phyloP scores from a whole-genome alignment of 352 stramenopile species.

The Phytophthora fragariaefolia region DNA sequence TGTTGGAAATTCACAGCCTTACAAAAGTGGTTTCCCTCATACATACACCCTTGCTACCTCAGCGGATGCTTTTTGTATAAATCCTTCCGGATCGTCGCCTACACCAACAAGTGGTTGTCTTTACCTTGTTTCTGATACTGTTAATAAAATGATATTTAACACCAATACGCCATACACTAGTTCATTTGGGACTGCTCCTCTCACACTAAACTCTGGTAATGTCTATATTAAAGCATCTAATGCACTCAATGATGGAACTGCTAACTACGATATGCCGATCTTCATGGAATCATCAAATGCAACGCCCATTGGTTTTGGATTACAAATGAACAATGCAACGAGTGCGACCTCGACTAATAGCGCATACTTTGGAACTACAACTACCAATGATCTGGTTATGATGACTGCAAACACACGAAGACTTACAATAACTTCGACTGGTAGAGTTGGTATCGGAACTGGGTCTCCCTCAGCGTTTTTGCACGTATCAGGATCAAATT shows the following conservation, averaged over 20 bases:
- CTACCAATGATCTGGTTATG: slow-evolving; percentile 23
- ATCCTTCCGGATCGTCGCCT: background rate
- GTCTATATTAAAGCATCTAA: slow-evolving; percentile 29
- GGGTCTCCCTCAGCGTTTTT: background rate
- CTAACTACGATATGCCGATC: slow-evolving; percentile 19
- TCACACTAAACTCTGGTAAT: slow-evolving; percentile 16
- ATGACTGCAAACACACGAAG: slow-evolving; percentile 25
- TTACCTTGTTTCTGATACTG: slow-evolving; percentile 22
- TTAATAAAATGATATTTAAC: slow-evolving; percentile 25
- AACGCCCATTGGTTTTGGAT: slow-evolving; percentile 20
- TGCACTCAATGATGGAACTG: background rate
- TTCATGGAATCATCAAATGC: slow-evolving; percentile 26
- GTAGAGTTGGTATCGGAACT: slow-evolving; percentile 27
- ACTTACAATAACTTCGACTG: slow-evolving; percentile 22
- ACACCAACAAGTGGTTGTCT: slow-evolving; percentile 21
- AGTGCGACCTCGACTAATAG: background rate
- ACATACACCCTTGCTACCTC: slow-evolving; percentile 6
- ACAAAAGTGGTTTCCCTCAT: slow-evolving; percentile 25
- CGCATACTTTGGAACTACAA: slow-evolving; percentile 12
- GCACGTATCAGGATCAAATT: background rate
- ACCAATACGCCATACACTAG: slow-evolving; percentile 24
- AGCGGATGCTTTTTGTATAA: slow-evolving; percentile 2
- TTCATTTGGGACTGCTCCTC: slow-evolving; percentile 11
- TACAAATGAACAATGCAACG: slow-evolving; percentile 24
- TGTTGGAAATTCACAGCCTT: slow-evolving; percentile 26